A percentile compares a stretch with the other conserved stretches of the same genome.
Evolutionary conservation across 805 yeast genomes (phyloP).

Genomic region (Saccharomycopsis olivae): DNA sequence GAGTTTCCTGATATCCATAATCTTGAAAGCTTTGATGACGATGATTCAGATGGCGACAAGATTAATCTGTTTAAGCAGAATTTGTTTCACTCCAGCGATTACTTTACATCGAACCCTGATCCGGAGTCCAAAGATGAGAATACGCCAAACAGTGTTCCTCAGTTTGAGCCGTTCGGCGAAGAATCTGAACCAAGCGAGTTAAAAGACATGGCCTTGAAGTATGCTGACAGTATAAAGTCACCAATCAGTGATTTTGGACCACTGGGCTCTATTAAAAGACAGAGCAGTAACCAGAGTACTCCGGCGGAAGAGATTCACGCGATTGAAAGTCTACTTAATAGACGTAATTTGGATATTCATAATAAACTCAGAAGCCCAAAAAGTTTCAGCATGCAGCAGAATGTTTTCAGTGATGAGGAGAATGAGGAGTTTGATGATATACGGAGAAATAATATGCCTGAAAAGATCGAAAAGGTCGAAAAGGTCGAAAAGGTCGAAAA

Average conservation of each 20-base stretch:
- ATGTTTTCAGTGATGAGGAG: slow-evolving; percentile 10
- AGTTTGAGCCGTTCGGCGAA: neutral
- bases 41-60: neutral
- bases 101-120: neutral
- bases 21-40: neutral
- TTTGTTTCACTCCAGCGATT: neutral
- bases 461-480: too few relatives aligned
- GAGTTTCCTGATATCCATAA: slow-evolving; percentile 2
- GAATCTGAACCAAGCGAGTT: neutral
- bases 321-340: slow-evolving; percentile 10
- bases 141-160: neutral
- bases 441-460: slow-evolving; percentile 1
- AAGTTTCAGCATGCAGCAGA: neutral
- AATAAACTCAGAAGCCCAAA: neutral
- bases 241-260: neutral
- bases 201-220: neutral
- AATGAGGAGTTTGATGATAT: slow-evolving; percentile 9
- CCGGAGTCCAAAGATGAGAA: neutral
- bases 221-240: neutral
- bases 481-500: too few relatives aligned
- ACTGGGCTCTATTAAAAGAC: too few relatives aligned
- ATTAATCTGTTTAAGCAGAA: neutral
- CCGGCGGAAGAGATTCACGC: slow-evolving; percentile 8
- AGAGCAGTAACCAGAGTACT: too few relatives aligned
- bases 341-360: slow-evolving; percentile 2